Percentiles rank a stretch among this genome's conserved stretches.
Evolutionary conservation across 2,329 filamentous ascomycete genomes (phyloP).

Genomic region (Alternaria gaisen): DNA sequence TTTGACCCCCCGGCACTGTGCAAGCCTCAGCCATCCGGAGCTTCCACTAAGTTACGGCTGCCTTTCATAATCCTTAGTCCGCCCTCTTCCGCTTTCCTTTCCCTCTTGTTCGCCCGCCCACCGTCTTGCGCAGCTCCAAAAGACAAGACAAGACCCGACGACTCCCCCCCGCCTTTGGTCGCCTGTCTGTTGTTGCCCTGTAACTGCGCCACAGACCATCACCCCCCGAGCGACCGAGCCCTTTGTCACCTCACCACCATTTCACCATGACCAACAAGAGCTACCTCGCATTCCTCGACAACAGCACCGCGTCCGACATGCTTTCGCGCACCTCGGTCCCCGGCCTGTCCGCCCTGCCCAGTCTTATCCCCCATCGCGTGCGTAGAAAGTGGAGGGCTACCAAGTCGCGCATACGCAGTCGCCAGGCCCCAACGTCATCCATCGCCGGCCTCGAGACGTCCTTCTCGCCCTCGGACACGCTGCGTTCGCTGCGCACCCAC

Average conservation of each 20-base stretch:
- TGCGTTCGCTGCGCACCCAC: constrained; percentile 78
- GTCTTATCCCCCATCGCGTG: constrained; percentile 69
- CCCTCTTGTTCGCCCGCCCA: constrained; percentile 18
- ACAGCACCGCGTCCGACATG: constrained; percentile 44
- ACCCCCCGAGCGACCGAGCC: constrained; percentile 9
- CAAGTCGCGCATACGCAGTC: constrained; percentile 71
- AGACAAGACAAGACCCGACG: background rate
- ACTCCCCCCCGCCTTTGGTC: constrained; percentile 27
- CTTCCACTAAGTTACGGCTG: constrained; percentile 31
- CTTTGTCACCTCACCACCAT: background rate
- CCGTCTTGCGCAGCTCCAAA: constrained; percentile 15
- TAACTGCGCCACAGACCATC: constrained; percentile 16
- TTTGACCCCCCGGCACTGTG: constrained; percentile 34
- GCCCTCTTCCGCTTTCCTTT: constrained; percentile 26
- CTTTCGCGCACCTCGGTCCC: constrained; percentile 56
- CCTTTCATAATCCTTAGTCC: constrained; percentile 45
- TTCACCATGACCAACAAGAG: constrained; percentile 44
- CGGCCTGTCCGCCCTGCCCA: constrained; percentile 59
- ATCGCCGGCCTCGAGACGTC: constrained; percentile 82
- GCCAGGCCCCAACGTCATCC: constrained; percentile 73
- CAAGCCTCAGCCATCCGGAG: constrained; percentile 46
- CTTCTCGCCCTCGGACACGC: constrained; percentile 79
- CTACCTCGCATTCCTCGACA: constrained; percentile 48
- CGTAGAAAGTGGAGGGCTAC: constrained; percentile 70
- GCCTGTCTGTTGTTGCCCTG: constrained; percentile 33